Conservation (phyloP, 768 basidiomycete species). For the Lactarius indigo region DNA sequence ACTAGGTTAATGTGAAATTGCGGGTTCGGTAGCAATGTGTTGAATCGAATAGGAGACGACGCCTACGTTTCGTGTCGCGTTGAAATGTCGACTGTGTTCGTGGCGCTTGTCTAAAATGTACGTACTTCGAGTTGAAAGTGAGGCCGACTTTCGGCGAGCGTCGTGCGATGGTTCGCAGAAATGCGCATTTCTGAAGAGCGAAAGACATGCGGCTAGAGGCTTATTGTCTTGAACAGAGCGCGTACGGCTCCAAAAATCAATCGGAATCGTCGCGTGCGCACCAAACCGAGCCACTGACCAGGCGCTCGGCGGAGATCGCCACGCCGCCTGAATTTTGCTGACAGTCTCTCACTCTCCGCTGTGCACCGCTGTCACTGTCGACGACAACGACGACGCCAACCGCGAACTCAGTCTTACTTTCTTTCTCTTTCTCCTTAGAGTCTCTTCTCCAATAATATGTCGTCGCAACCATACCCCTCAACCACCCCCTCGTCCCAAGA, state of each 20-base stretch:
- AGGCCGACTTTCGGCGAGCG: neutral
- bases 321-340: conserved; percentile 18
- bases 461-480: conserved; percentile 12
- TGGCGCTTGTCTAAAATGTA: neutral
- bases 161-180: conserved; percentile 18
- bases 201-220: conserved; percentile 19
- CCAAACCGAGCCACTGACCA: conserved; percentile 11
- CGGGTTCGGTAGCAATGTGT: neutral
- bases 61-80: conserved; percentile 15
- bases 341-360: neutral
- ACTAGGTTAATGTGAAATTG: conserved; percentile 23
- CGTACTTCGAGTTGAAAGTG: neutral
- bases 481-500: conserved; percentile 3
- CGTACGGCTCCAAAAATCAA: conserved; percentile 1
- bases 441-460: conserved; percentile 16
- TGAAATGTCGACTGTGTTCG: neutral
- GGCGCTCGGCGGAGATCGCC: conserved; percentile 16
- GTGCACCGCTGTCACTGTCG: neutral
- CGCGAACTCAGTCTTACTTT: neutral
- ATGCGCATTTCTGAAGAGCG: conserved; percentile 8
- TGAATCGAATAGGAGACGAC: conserved; percentile 2
- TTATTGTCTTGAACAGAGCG: conserved; percentile 16
- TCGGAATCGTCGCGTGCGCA: neutral
- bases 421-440: neutral
- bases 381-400: conserved; percentile 15